Evolutionary conservation across 257 asterid genomes (phyloP), one percentile per base, ranked within the genome.

Genomic region (Schizonepeta tenuifolia): DNA sequence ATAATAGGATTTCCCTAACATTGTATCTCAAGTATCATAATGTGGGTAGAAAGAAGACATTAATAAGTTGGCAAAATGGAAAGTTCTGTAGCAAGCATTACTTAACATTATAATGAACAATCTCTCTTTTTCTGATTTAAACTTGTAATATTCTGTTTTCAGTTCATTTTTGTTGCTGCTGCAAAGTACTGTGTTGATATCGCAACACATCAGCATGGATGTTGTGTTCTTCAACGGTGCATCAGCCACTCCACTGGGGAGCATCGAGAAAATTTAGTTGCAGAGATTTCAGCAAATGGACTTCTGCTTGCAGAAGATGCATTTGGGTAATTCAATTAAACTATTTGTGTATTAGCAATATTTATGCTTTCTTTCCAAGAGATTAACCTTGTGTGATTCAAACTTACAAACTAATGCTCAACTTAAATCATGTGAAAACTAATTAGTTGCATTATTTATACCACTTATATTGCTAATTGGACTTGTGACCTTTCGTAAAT

Each of bases 201-300:
- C 65, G 98, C 99, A 18, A 90, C 96, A 41, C 97, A 94, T 80
- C 97, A 90, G 78, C 96, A 91, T 22, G 99, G 99, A 40, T 94
- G 99, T 68, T 95, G 98, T 73, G 98, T 92, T 76, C 88, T 92
- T 63, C 99, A 95, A 85, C 84, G 90, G 36, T 95, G 98, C 85
- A 90, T 95, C 81, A 78, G 83, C 65, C 89, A 81, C 70, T 84
- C 96, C 21, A 79, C 81, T 69, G 98, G 98, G 71, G 90, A 84
- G 74, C 81, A 85, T 74, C 87, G 86, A 3, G 92, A 92, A 41
- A 86, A 78, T 50, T 69, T 95, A 80, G 76, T 92, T 18, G 79
- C 94, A 9, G 91, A 90, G 82, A 88, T 95, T 51, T 81, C 92
- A 36, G 79, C 85, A 65, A 88, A 92, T 49, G 99, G 90, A 1